These are phyloP conservation scores for Pilaira anomala DNA, from an alignment of 192 early-diverging fungal genomes.

Conservation along the genomic window DNA sequence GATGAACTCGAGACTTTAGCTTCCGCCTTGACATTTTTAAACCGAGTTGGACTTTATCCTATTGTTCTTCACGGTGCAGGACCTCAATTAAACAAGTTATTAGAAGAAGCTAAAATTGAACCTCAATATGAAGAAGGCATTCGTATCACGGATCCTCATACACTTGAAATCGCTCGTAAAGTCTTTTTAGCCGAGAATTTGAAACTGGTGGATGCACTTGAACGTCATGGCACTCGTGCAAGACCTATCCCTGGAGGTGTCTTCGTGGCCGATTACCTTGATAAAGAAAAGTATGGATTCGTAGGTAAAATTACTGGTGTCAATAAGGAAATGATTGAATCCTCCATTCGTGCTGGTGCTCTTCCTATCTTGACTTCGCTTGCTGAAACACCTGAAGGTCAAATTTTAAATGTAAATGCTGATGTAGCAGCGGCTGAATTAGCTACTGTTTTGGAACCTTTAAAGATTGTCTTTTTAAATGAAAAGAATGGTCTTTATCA, in stretches of 20 bases:
- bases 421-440: slow-evolving; percentile 98
- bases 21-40: slow-evolving; percentile 93
- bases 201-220: slow-evolving; percentile 96
- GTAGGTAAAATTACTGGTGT: slow-evolving; percentile 91
- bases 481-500: slow-evolving; percentile 97
- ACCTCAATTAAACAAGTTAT: slow-evolving; percentile 88
- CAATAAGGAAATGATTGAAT: slow-evolving; percentile 91
- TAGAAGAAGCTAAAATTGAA: slow-evolving; percentile 91
- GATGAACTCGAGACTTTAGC: slow-evolving; percentile 94
- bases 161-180: slow-evolving; percentile 89
- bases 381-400: slow-evolving; percentile 92
- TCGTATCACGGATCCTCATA: slow-evolving; percentile 92
- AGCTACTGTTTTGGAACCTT: slow-evolving; percentile 91
- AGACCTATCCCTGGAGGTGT: slow-evolving; percentile 96
- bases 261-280: slow-evolving; percentile 94
- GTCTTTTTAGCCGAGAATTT: slow-evolving; percentile 95
- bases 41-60: slow-evolving; percentile 96
- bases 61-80: slow-evolving; percentile 98
- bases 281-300: slow-evolving; percentile 91
- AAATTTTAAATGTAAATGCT: slow-evolving; percentile 98
- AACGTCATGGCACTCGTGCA: slow-evolving; percentile 90
- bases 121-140: slow-evolving; percentile 97
- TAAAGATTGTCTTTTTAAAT: slow-evolving; percentile 97
- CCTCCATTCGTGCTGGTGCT: slow-evolving; percentile 89
- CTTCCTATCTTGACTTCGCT: slow-evolving; percentile 95